Base-by-base conservation (phyloP, 352 stramenopile genomes). In the Globisporangium radiosum region DNA sequence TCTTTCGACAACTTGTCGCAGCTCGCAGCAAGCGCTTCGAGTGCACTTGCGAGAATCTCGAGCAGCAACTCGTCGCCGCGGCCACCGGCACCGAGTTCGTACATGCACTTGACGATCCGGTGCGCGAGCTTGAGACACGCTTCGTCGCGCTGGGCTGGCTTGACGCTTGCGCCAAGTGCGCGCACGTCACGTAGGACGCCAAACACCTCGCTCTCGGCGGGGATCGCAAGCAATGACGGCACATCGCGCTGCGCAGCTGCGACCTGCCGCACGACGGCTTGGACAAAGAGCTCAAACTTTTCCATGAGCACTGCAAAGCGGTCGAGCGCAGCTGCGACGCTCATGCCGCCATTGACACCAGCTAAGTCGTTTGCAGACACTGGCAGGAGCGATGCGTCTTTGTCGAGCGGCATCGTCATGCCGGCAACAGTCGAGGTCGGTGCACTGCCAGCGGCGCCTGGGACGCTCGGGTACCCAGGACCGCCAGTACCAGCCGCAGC, bases 91-190 rank as follows among this genome's bases (percentile, higher is more conserved):
- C 83, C 83, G 17, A 95, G 66, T 63, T 99, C 95, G 60, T 99
- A 99, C 64, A 99, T 90, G 54, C 94, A 94, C 76, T 99, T 99
- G 62, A 99, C 98, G 56, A 99, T 97, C 25, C 82, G 85, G 65
- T 99, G 95, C 1, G 91, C 92, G 65, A 99, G 98, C 69, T 92
- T 97, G n/a, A 98, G 75, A 36, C 92, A 92, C 15, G 92, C 87
- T 71, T 99, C 94, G 66, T 96, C 88, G 15, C 88, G 80, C 10
- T 92, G 64, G 5, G 70, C 65, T 25, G 82, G 78, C 66, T 90
- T 89, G n/a, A 95, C 85, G 48, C 76, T 83, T 7, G 72, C 67
- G 17, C 82, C 83, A 48, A 93, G 70, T 45, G 81, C 78, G 47
- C 83, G 83, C 13, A 95, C 80, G 68, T 92, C 85, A 43, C 83